These are phyloP conservation scores for Castanea mollissima DNA, from an alignment of 306 rosid genomes.

Conservation along the genomic window DNA sequence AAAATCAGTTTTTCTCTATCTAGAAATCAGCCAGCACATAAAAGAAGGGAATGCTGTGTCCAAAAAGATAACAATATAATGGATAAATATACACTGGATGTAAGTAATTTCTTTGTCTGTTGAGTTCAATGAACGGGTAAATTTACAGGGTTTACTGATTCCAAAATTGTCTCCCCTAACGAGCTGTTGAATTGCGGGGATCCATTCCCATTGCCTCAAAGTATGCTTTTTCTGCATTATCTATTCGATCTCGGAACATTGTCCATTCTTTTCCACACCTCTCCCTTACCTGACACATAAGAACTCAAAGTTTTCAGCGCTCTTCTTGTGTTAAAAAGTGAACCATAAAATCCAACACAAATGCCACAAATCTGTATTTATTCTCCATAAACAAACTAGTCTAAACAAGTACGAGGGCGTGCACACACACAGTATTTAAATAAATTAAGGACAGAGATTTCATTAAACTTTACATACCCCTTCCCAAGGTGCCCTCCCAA, in stretches of 20 bases:
- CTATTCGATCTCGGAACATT: constrained; percentile 65
- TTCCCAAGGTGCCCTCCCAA: constrained; percentile 71
- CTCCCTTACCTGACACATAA: constrained; percentile 60
- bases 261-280: constrained; percentile 77
- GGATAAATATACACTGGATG: neutral
- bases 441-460: neutral
- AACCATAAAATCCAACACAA: neutral
- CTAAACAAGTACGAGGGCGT: neutral
- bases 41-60: neutral
- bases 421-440: neutral
- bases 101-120: neutral
- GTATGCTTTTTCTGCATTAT: constrained; percentile 60
- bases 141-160: neutral
- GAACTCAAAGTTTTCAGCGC: neutral
- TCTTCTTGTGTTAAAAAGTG: neutral
- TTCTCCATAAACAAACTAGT: neutral
- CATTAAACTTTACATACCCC: constrained; percentile 53
- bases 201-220: constrained; percentile 26
- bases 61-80: neutral
- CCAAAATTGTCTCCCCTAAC: neutral
- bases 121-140: neutral
- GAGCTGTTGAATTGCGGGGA: constrained; percentile 38
- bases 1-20: too few relatives aligned
- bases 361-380: neutral
- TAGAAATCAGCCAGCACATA: neutral